A percentile compares a stretch with the other conserved stretches of the same genome.
phyloP scores from a whole-genome alignment of 345 rosid species.

The Aurinia saxatilis region DNA sequence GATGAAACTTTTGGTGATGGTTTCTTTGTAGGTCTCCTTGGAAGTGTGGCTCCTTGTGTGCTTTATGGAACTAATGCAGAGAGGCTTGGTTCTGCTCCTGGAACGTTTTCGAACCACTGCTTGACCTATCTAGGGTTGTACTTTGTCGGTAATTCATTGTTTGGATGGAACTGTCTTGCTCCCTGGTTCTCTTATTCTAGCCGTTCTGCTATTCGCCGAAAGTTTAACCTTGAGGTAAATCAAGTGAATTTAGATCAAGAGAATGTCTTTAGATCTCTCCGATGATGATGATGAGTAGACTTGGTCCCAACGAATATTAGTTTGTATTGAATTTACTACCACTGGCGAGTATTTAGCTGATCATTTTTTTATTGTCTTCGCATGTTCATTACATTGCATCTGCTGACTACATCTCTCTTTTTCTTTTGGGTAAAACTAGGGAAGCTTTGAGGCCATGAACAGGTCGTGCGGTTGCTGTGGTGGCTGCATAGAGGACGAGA shows the following conservation, averaged over 20 bases:
- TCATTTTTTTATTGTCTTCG: background rate
- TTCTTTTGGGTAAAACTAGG: conserved; percentile 38
- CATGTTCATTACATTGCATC: background rate
- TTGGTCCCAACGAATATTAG: background rate
- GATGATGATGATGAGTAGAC: background rate
- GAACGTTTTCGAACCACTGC: conserved; percentile 78
- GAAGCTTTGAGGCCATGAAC: conserved; percentile 69
- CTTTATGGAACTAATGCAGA: conserved; percentile 84
- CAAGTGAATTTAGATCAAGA: background rate
- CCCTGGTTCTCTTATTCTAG: conserved; percentile 76
- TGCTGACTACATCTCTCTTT: background rate
- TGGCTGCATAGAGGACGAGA: conserved; percentile 57
- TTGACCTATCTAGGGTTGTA: conserved; percentile 64
- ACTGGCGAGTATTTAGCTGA: background rate
- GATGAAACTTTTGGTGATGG: conserved; percentile 2
- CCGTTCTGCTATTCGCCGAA: conserved; percentile 71
- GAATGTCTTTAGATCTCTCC: too few species aligned
- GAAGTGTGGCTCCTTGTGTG: conserved; percentile 83
- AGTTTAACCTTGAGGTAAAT: conserved; percentile 89
- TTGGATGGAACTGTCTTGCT: conserved; percentile 76
- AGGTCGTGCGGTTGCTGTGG: conserved; percentile 87
- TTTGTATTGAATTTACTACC: background rate
- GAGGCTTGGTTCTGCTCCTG: conserved; percentile 71
- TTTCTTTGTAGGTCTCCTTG: conserved; percentile 63
- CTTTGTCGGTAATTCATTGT: conserved; percentile 55